Evolutionary conservation across 805 yeast genomes (phyloP).

Genomic region (Candida berthetii): DNA sequence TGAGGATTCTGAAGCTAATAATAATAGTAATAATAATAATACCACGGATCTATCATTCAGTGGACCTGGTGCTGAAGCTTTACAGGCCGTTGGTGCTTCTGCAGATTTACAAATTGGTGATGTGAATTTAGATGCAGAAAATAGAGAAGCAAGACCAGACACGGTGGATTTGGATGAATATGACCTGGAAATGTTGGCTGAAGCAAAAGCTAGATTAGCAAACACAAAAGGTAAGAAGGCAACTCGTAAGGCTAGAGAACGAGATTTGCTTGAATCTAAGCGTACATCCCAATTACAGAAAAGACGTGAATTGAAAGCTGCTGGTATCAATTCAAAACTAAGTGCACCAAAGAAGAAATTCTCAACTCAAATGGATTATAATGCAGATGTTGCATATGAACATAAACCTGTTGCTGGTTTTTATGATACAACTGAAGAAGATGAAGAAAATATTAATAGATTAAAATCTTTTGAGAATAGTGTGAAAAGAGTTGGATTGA

Average conservation of each 20-base stretch:
- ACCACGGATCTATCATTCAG: constrained; percentile 31
- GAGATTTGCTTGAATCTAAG: constrained; percentile 73
- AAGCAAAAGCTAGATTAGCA: constrained; percentile 86
- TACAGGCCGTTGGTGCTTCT: constrained; percentile 29
- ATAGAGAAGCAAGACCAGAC: constrained; percentile 78
- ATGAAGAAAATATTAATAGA: constrained; percentile 28
- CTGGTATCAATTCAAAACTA: constrained; percentile 55
- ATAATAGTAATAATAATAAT: too few species aligned
- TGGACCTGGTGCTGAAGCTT: constrained; percentile 49
- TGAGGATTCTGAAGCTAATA: constrained; percentile 45
- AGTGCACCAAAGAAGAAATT: constrained; percentile 46
- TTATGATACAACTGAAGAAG: constrained; percentile 65
- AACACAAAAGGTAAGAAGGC: constrained; percentile 95
- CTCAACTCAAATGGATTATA: constrained; percentile 69
- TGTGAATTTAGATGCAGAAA: constrained; percentile 66
- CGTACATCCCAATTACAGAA: constrained; percentile 72
- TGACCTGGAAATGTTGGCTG: constrained; percentile 88
- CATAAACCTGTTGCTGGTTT: constrained; percentile 60
- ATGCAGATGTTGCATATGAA: constrained; percentile 78
- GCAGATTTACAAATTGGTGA: constrained; percentile 40
- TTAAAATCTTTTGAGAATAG: constrained; percentile 34
- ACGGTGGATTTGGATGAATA: constrained; percentile 77
- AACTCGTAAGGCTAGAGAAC: constrained; percentile 79
- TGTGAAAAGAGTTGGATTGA: constrained; percentile 40
- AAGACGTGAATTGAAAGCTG: constrained; percentile 74